Base-by-base conservation (phyloP, 352 stramenopile genomes). In the Globisporangium perplexum region DNA sequence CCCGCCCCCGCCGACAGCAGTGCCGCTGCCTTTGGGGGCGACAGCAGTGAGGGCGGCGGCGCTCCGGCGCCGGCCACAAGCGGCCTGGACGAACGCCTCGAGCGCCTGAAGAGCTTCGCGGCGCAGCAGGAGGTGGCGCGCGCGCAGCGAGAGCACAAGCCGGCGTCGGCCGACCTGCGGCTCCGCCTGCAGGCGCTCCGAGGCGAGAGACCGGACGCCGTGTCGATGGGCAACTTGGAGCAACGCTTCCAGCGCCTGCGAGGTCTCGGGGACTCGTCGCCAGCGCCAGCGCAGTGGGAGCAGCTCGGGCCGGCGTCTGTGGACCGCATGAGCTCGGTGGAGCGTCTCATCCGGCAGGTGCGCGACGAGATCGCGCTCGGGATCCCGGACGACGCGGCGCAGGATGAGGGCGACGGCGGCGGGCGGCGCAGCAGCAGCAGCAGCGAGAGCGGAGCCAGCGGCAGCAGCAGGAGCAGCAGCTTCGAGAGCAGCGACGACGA, bases 331-430 rank as follows among this genome's bases (percentile, higher is more conserved):
- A 67, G 44, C 30, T 51, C 60, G 1, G 70, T 74, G 35, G 66
- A 79, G 24, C 58, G 62, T 18, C 73, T 90, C 50, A 74, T 90
- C 50, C 71, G 75, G 46, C 74, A 86, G 49, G 74, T 71, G 31
- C 64, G 72, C 43, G 79, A 90, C 24, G 79, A 90, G 47, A 65
- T 88, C 24, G 65, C 66, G 8, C 53, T 89, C 15, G 74, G 75
- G 26, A 68, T 88, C 23, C 38, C 50, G 2, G 73, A 83, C 28
- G 72, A 71, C 22, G 65, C 62, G 4, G 50, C 47, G 23, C 57
- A 70, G 4, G 55, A 43, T 47, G 51, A 55, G 11, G 50, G 49
- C 31, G 60, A 61, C 0, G 53, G 68, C 2, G 50, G 31, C 43
- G 53, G 50, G 11, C 39, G 48, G 24, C 50, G 51, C 17, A 66